Evolutionary conservation across 2,329 filamentous ascomycete genomes (phyloP), one percentile per base, ranked within the genome.

Genomic region (Polychaeton citri): DNA sequence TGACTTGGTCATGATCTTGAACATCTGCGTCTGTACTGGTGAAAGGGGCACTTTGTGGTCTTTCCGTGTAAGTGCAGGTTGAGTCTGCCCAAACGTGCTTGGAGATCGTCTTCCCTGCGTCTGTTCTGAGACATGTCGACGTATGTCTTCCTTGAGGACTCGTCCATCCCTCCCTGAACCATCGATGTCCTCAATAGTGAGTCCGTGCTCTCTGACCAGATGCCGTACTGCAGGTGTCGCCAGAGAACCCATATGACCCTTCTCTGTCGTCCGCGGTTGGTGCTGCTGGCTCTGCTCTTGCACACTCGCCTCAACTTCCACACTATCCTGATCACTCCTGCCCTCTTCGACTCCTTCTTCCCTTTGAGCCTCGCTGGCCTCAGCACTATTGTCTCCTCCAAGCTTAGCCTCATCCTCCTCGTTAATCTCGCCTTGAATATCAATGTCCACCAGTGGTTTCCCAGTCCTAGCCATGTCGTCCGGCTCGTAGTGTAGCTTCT

Each of bases 391-490:
- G 21, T 47, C 45, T 30, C 41, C 54, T 33, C 43, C 51, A 30
- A 59, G 52, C 40, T 62, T 52, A 33, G 56, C 60, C 47, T 60
- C 57, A 46, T 80, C 74, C 41, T 76, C 76, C 35, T 73, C 64
- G 44, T 74, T 79, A 44, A 78, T 76, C 24, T 79, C 79, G 40
- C 81, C 82, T 51, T 84, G 76, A 46, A 95, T 87, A 58, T 96
- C 88, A 43, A 96, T 95, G 54, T 96, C 88, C 45, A 94, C 81
- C 52, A 95, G 76, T 10, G 87, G 81, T 74, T 67, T 87, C 47
- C 90, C 90, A 18, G 95, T 92, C 54, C 84, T 85, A 35, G 88
- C 88, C 73, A 95, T 94, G 48, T 96, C 90, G 45, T 94, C 90
- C 20, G 86, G 79, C 44, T 95, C 86, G 59, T 94, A 96, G 62